These are phyloP conservation scores for Psilocybe mexicana DNA, from an alignment of 1,284 basidiomycete species.

Conservation along the genomic window DNA sequence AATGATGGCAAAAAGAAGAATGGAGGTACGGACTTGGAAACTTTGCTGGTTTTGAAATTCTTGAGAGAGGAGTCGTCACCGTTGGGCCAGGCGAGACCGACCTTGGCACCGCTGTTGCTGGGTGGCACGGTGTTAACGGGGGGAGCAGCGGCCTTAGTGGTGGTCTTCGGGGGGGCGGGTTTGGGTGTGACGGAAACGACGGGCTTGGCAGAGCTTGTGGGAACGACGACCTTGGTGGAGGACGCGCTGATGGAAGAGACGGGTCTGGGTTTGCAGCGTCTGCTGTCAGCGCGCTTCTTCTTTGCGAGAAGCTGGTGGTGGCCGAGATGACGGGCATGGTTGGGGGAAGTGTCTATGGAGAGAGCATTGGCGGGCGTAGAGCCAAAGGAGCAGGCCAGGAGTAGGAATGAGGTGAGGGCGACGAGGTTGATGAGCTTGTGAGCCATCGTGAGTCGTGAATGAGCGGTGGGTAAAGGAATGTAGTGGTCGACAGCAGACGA, in stretches of 20 bases:
- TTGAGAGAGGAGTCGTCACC: slow-evolving; percentile 44
- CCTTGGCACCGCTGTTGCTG: slow-evolving; percentile 39
- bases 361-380: slow-evolving; percentile 53
- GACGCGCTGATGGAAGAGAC: slow-evolving; percentile 27
- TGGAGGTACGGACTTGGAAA: slow-evolving; percentile 42
- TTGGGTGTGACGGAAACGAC: slow-evolving; percentile 17
- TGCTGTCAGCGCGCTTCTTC: slow-evolving; percentile 46
- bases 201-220: neutral
- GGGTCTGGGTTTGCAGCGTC: slow-evolving; percentile 60
- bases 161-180: slow-evolving; percentile 15
- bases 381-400: slow-evolving; percentile 53
- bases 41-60: slow-evolving; percentile 46
- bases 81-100: slow-evolving; percentile 67
- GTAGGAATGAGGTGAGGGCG: slow-evolving; percentile 55
- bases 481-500: slow-evolving; percentile 4
- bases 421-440: slow-evolving; percentile 57
- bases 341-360: slow-evolving; percentile 37
- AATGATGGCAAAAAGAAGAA: neutral
- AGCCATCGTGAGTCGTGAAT: slow-evolving; percentile 46
- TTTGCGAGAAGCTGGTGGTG: slow-evolving; percentile 49
- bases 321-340: slow-evolving; percentile 40
- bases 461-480: slow-evolving; percentile 29
- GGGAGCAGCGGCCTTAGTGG: slow-evolving; percentile 22
- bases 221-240: slow-evolving; percentile 12
- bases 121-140: slow-evolving; percentile 6